These are phyloP conservation scores for Chlorencoelia australis DNA, from an alignment of 2,329 filamentous ascomycete genomes.

Conservation along the genomic window DNA sequence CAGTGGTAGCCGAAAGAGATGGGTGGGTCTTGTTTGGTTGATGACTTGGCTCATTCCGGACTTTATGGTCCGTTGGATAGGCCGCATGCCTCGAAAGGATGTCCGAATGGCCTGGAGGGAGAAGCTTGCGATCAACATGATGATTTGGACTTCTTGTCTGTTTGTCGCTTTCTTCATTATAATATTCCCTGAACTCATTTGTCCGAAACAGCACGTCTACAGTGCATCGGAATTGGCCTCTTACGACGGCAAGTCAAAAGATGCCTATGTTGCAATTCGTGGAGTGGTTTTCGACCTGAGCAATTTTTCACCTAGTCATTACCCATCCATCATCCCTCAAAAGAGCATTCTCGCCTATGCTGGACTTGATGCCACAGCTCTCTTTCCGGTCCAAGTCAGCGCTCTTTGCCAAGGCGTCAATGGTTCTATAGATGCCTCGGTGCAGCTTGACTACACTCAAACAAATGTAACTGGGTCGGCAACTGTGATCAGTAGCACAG, in stretches of 20 bases:
- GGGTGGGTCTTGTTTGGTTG: conserved; percentile 74
- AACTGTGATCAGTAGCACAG: conserved; percentile 52
- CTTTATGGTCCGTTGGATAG: conserved; percentile 64
- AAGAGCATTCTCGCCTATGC: conserved; percentile 69
- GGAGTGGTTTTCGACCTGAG: conserved; percentile 81
- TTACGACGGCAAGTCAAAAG: conserved; percentile 60
- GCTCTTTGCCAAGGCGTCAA: conserved; percentile 75
- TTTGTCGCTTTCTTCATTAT: conserved; percentile 83
- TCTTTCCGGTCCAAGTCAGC: conserved; percentile 92
- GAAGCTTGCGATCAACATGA: conserved; percentile 93
- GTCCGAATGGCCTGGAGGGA: conserved; percentile 90
- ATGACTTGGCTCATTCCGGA: conserved; percentile 86
- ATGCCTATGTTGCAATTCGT: conserved; percentile 70
- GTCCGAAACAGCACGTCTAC: conserved; percentile 83
- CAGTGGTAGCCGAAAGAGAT: conserved; percentile 75
- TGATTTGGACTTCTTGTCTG: conserved; percentile 84
- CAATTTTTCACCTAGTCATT: conserved; percentile 65
- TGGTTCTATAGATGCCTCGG: conserved; percentile 53
- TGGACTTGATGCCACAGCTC: conserved; percentile 71
- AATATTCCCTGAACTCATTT: conserved; percentile 77
- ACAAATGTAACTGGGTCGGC: conserved; percentile 65
- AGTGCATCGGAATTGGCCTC: conserved; percentile 65
- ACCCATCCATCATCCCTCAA: conserved; percentile 51
- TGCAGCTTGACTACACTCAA: conserved; percentile 76
- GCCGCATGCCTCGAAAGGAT: conserved; percentile 85